Evolutionary conservation across 2,329 filamentous ascomycete genomes (phyloP), one percentile per base, ranked within the genome.

Genomic region (Penicillium sp.): DNA sequence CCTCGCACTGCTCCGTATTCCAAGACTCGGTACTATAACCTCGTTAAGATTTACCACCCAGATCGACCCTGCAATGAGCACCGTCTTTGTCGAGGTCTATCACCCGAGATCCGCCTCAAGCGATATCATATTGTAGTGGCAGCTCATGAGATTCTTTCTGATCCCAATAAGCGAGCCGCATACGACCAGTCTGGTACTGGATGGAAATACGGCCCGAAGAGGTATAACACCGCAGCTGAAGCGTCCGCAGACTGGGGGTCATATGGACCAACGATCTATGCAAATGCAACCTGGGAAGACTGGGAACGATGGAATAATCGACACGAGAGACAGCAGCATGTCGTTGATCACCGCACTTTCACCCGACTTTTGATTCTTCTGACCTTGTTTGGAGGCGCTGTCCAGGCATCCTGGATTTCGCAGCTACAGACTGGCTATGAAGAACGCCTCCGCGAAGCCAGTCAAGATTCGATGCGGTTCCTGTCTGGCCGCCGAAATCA

Each of bases 251-350:
- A 92, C 0, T 97, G 93, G 93, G 51, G 59, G 3, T 51, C 64
- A 1, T 63, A 67, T 65, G 77, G 66, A 52, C 79, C 69, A 71
- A 59, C 54, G 3, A 83, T 87, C 45, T 83, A 79, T 66, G 72
- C 78, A 63, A 97, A 97, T 71, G 94, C 91, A 1, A 97, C 94
- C 0, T 99, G 94, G 94, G 94, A 99, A 71, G 94, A 99, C 71
- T 97, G 92, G 92, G 91, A 96, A 76, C 82, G 81, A 40, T 96
- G 89, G 87, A 83, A 90, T 64, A 79, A 85, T 72, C 80, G 71
- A 72, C 79, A 67, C 72, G 79, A 63, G 67, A 72, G 67, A 50
- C 60, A 75, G 62, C 67, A 66, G 61, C 71, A 69, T 47, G 87
- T 48, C 89, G 86, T 93, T 75, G 90, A 88, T 54, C 96, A 96